Evolutionary conservation across 306 rosid species (phyloP).

Genomic region (Fragaria ananassa): DNA sequence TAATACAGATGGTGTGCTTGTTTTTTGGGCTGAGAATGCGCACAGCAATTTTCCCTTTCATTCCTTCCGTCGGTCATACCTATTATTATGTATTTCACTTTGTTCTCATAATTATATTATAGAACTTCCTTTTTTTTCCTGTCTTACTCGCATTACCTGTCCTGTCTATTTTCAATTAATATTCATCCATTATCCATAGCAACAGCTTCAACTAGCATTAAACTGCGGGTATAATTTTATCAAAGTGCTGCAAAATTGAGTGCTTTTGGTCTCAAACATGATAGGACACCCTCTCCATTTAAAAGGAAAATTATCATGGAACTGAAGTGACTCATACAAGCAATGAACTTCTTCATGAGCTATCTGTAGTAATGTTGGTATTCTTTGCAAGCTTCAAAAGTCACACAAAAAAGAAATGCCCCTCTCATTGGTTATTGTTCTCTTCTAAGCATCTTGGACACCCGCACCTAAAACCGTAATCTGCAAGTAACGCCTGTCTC

Average conservation of each 20-base stretch:
- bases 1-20: not conserved
- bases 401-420: not conserved
- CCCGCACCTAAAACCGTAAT: conserved; percentile 73
- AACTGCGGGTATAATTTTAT: not conserved
- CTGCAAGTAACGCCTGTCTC: conserved; percentile 83
- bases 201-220: not conserved
- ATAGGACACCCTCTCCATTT: not conserved
- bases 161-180: not conserved
- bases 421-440: conserved; percentile 16
- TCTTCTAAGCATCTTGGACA: conserved; percentile 63
- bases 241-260: not conserved
- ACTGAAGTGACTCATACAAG: not conserved
- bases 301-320: not conserved
- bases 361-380: not conserved
- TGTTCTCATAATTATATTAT: not conserved
- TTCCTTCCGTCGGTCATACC: not conserved
- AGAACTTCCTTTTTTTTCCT: not conserved
- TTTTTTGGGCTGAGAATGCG: not conserved
- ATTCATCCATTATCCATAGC: not conserved
- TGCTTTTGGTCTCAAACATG: not conserved
- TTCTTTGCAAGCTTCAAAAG: not conserved
- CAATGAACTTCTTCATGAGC: not conserved
- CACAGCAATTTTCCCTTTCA: not conserved
- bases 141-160: not conserved
- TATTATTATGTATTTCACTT: not conserved